Percentiles rank a stretch among this genome's conserved stretches.
Conservation (phyloP, 2,329 filamentous ascomycete genomes). For the Penicillium concentricum region DNA sequence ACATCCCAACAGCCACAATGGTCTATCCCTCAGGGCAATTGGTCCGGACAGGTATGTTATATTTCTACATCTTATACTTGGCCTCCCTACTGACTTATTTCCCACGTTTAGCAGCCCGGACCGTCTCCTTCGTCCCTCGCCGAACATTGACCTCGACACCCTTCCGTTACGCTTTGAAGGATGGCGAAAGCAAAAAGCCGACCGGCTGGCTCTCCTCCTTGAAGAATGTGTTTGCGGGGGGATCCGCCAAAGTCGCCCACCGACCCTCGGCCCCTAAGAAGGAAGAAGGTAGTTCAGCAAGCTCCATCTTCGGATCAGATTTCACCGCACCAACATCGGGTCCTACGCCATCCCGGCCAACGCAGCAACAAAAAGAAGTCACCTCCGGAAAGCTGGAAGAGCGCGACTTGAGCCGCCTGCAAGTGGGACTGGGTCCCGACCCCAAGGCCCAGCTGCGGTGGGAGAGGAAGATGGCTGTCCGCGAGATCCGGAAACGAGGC, state of each 20-base stretch:
- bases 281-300: slow-evolving; percentile 36
- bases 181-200: slow-evolving; percentile 26
- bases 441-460: slow-evolving; percentile 69
- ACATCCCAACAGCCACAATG: slow-evolving; percentile 39
- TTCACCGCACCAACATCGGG: slow-evolving; percentile 24
- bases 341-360: slow-evolving; percentile 27
- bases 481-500: slow-evolving; percentile 67
- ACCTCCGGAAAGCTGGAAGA: slow-evolving; percentile 24
- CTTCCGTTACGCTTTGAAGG: slow-evolving; percentile 28
- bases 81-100: slow-evolving; percentile 2
- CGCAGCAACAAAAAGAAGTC: slow-evolving; percentile 13
- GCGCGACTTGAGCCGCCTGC: slow-evolving; percentile 56
- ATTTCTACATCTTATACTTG: not conserved
- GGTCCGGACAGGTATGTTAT: slow-evolving; percentile 37
- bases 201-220: slow-evolving; percentile 32
- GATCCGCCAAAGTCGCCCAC: slow-evolving; percentile 28
- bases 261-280: slow-evolving; percentile 31
- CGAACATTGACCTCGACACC: slow-evolving; percentile 37
- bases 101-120: slow-evolving; percentile 27
- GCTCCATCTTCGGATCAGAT: slow-evolving; percentile 46
- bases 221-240: slow-evolving; percentile 36
- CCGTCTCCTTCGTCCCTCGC: slow-evolving; percentile 35
- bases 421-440: slow-evolving; percentile 69
- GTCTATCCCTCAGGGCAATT: slow-evolving; percentile 40
- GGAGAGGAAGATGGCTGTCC: slow-evolving; percentile 81